Conservation (phyloP, 345 rosid genomes). For the Punica granatum region DNA sequence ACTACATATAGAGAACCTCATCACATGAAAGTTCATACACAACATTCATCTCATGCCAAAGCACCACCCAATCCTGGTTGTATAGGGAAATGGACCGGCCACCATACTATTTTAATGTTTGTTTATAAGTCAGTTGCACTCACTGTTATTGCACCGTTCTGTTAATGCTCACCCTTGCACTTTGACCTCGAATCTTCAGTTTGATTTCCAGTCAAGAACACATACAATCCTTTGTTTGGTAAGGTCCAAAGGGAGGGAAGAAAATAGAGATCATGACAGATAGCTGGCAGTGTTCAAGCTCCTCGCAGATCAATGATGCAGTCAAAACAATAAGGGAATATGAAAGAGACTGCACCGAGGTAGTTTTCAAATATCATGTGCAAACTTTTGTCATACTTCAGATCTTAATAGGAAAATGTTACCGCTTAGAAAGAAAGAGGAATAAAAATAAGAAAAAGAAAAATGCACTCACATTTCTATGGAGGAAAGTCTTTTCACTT, state of each 20-base stretch:
- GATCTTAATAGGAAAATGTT: neutral
- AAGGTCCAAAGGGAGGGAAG: neutral
- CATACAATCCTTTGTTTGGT: neutral
- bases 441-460: neutral
- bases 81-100: neutral
- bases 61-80: neutral
- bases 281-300: neutral
- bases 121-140: neutral
- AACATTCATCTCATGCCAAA: neutral
- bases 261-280: neutral
- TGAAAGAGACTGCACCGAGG: neutral
- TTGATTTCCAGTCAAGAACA: neutral
- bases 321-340: neutral
- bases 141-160: too few relatives aligned
- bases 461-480: constrained; percentile 28
- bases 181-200: neutral
- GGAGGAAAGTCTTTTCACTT: constrained; percentile 9
- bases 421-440: neutral
- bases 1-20: neutral
- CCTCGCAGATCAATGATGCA: neutral
- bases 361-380: neutral
- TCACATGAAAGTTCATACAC: neutral
- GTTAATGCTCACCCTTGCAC: neutral
- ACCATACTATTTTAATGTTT: neutral
- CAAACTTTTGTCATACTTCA: neutral